phyloP scores from a whole-genome alignment of 306 rosid genomes.

The Fragaria vesca region DNA sequence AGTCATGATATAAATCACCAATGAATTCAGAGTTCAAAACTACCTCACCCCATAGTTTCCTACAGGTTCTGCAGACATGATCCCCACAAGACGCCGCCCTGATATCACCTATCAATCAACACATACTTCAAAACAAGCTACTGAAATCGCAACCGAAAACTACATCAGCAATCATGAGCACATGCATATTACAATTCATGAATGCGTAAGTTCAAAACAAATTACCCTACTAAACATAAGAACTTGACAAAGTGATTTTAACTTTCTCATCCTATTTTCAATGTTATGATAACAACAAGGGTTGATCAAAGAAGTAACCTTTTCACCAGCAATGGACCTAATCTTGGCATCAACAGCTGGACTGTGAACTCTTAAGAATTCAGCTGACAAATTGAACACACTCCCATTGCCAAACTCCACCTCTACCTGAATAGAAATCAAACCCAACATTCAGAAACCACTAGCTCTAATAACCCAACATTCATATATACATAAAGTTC shows the following conservation, averaged over 20 bases:
- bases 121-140: not conserved
- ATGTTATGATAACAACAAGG: not conserved
- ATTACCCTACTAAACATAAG: not conserved
- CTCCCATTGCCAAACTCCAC: constrained; percentile 60
- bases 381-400: constrained; percentile 70
- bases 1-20: not conserved
- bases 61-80: constrained; percentile 81
- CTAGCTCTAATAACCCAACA: not conserved
- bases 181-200: not conserved
- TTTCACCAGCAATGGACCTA: constrained; percentile 77
- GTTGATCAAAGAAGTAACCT: constrained; percentile 35
- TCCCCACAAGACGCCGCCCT: constrained; percentile 73
- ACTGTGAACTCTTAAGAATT: constrained; percentile 73
- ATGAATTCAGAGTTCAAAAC: constrained; percentile 21
- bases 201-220: not conserved
- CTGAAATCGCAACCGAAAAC: not conserved
- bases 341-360: constrained; percentile 86
- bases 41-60: constrained; percentile 97
- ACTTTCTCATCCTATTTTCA: not conserved
- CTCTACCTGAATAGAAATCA: constrained; percentile 53
- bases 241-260: not conserved
- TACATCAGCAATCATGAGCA: not conserved
- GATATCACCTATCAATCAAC: constrained; percentile 54
- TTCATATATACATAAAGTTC: not conserved
- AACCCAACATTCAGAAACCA: not conserved